Evolutionary conservation across 768 basidiomycete species (phyloP), one percentile per base, ranked within the genome.

Genomic region (Cystobasidiopsis lactophilus): DNA sequence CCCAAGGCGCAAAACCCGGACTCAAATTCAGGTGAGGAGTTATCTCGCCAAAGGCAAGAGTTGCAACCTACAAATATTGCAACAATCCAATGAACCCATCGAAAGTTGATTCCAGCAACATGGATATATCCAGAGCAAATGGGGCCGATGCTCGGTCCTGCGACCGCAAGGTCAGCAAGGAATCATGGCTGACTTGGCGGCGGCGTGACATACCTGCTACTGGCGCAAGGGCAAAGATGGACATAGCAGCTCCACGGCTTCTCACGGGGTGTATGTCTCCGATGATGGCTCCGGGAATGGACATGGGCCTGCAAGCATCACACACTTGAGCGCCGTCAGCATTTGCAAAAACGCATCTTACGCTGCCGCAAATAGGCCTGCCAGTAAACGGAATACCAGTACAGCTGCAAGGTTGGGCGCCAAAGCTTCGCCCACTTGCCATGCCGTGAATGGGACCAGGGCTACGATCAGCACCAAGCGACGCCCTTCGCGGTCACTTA

Each of bases 341-440:
- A n/a, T n/a, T n/a, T n/a, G n/a, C n/a, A n/a, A n/a, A n/a, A n/a
- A n/a, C n/a, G n/a, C n/a, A n/a, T n/a, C n/a, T n/a, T n/a, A n/a
- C n/a, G n/a, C n/a, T n/a, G n/a, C n/a, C n/a, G n/a, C n/a, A n/a
- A n/a, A n/a, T n/a, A n/a, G n/a, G n/a, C n/a, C n/a, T n/a, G n/a
- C n/a, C n/a, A n/a, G n/a, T n/a, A n/a, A n/a, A n/a, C n/a, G n/a
- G n/a, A n/a, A n/a, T n/a, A n/a, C n/a, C 38, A 39, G 38, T 13
- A 13, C 13, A 39, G 19, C 38, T 13, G 38, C 38, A 39, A 19
- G 50, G 31, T 23, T 45, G 27, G 40, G 7, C 37, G 40, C 37
- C 7, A 62, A 49, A 1, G 61, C 61, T 47, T 54, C 56, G 3
- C 60, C 61, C 24, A 62, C 35, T 2, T 58, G 52, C 50, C 60